phyloP scores from a whole-genome alignment of 2,329 filamentous ascomycete species.

The Aspergillus sp. region DNA sequence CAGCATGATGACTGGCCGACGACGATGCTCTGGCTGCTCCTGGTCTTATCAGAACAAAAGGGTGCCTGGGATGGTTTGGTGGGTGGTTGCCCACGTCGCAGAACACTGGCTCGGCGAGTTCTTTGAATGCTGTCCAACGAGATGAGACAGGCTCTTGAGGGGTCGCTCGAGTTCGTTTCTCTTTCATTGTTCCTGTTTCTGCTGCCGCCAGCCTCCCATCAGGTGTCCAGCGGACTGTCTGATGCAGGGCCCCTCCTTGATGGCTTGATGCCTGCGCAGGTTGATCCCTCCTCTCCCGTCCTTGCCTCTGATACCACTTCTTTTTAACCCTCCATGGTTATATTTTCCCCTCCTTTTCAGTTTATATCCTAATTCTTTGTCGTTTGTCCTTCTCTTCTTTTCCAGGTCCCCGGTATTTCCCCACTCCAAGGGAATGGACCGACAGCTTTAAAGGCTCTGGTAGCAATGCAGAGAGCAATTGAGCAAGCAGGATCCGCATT shows the following conservation, averaged over 20 bases:
- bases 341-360: not conserved
- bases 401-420: constrained; percentile 7
- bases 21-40: constrained; percentile 3
- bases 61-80: constrained; percentile 11
- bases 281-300: constrained; percentile 13
- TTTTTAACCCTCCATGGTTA: not conserved
- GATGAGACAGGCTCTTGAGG: not conserved
- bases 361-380: constrained; percentile 2
- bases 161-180: not conserved
- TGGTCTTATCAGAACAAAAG: constrained; percentile 12
- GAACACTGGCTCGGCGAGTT: not conserved
- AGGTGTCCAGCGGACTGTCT: not conserved
- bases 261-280: constrained; percentile 3
- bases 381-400: constrained; percentile 10
- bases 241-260: not conserved
- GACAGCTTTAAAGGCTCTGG: constrained; percentile 28
- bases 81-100: constrained; percentile 10
- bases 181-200: constrained; percentile 5
- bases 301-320: constrained; percentile 2
- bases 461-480: constrained; percentile 36
- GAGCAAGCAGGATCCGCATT: constrained; percentile 42
- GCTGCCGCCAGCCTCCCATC: constrained; percentile 6
- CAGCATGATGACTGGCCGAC: constrained; percentile 10
- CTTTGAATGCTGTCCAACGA: not conserved
- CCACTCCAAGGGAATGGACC: constrained; percentile 30